These are phyloP conservation scores for Leccinum pellstonianum DNA, from an alignment of 768 basidiomycete genomes.

Conservation along the genomic window DNA sequence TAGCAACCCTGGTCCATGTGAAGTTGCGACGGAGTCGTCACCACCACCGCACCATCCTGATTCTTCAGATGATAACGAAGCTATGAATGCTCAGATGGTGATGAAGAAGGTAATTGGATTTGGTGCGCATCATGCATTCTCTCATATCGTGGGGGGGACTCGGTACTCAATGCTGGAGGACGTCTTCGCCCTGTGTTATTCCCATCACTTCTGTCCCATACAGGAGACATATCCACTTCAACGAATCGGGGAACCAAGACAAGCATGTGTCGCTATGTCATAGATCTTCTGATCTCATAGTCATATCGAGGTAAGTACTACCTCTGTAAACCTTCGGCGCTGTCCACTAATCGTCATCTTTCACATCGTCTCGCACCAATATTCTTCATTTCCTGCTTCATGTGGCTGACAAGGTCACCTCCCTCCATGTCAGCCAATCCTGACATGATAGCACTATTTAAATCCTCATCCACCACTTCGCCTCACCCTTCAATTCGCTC, in stretches of 20 bases:
- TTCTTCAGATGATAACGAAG: not conserved
- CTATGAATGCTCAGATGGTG: not conserved
- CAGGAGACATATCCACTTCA: too few species aligned
- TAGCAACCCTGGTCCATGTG: not conserved
- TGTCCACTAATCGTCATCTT: not conserved
- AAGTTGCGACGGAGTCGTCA: not conserved
- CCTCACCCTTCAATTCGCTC: not conserved
- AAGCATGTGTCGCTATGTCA: too few species aligned
- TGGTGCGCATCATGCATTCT: not conserved
- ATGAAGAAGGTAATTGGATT: not conserved
- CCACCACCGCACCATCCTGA: not conserved
- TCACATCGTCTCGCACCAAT: not conserved
- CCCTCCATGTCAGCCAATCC: slow-evolving; percentile 2
- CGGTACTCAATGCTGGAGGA: too few species aligned
- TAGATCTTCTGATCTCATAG: not conserved
- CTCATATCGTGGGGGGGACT: not conserved
- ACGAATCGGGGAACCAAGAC: too few species aligned
- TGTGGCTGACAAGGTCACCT: slow-evolving; percentile 12
- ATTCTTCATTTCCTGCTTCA: not conserved
- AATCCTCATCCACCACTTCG: not conserved
- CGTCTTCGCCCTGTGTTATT: too few species aligned
- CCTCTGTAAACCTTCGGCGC: not conserved
- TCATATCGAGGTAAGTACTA: not conserved
- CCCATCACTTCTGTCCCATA: too few species aligned
- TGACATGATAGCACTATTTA: slow-evolving; percentile 8